Base-by-base conservation (phyloP, 768 basidiomycete genomes). In the Mycena alexandri region DNA sequence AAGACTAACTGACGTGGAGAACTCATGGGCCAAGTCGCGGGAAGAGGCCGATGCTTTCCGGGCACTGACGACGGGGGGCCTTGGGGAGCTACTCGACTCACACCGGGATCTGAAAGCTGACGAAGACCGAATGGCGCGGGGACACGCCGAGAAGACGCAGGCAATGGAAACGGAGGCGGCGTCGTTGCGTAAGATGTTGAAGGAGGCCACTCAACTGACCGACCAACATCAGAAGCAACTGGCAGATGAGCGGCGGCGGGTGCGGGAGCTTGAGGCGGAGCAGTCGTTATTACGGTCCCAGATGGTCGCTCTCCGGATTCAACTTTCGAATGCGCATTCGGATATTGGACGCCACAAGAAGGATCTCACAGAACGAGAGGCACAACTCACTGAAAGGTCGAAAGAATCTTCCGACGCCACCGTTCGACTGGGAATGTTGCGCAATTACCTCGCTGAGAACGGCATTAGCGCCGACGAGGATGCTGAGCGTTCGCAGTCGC, bases 21-120 rank as follows among this genome's bases (percentile, higher is more conserved):
- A 93, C 75, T 89, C 92, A 11, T 98, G 95, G 91, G 88, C 93
- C 25, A 93, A 95, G 77, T 94, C 95, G 47, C 89, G 95, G 16
- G 93, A 96, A 79, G 95, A 98, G 81, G 94, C 95, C 3, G 96
- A 98, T 77, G 89, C 92, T 2, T 90, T 96, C 78, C 85, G 95
- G 60, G 91, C 93, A 22, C 82, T 95, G 57, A 96, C 96, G 3
- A 97, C 94, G 2, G 89, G 91, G 52, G 87, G 91, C 73, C 86
- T 98, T 3, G 95, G 95, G 24, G 89, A 96, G 75, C 83, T 98
- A 21, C 83, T 98, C 51, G 94, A 96, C 75, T 90, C 92, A 3
- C 96, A 97, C 81, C 88, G 91, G 41, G 93, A 94, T 73, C 83
- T 96, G 57, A 89, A 87, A 77, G 87, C 91, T 14, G 95, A 95